Base-by-base conservation (phyloP, 306 rosid species). In the Prunus dulcis region DNA sequence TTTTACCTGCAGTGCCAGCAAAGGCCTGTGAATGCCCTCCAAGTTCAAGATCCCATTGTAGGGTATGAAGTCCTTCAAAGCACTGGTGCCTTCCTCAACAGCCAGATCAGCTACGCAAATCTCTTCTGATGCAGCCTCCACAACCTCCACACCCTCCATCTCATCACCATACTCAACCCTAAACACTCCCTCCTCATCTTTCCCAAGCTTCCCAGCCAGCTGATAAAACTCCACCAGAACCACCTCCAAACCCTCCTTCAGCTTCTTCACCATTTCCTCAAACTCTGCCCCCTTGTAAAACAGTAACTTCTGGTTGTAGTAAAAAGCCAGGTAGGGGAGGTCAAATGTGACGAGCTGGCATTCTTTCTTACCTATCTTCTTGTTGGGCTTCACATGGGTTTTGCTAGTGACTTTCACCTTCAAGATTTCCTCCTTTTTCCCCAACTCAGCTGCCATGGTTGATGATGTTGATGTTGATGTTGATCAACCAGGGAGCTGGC, bases 251-350 rank as follows among this genome's bases (percentile, higher is more conserved):
- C 97, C 93, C n/a, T 87, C 84, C 62, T 95, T 95, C 14, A 95
- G 66, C 50, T 87, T 95, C 83, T 81, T 79, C 9, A 90, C 99
- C 83, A 78, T 82, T 18, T 76, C 86, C 14, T 84, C 92, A 71
- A 76, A 92, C 64, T 84, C 88, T 0, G 32, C 80, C 1, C 91
- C 97, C 46, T 82, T 86, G 90, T 90, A 95, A 27, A 95, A 80
- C 11, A 95, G 53, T 6, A 95, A 66, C 89, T 95, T 95, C 62
- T 95, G 99, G 89, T 95, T 95, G 86, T 95, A 95, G 88, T 90
- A 95, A 52, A 95, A 95, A 14, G 99, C 99, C 13, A 95, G 63
- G 65, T 95, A 95, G 1, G 99, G 99, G 12, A 92, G 90, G 64
- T 95, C 99, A 80, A 92, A 95, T 25, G 99, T 92, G n/a, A 88